These are phyloP conservation scores for Sabuloglossum arenarium DNA, from an alignment of 495 filamentous ascomycete genomes.

Conservation along the genomic window DNA sequence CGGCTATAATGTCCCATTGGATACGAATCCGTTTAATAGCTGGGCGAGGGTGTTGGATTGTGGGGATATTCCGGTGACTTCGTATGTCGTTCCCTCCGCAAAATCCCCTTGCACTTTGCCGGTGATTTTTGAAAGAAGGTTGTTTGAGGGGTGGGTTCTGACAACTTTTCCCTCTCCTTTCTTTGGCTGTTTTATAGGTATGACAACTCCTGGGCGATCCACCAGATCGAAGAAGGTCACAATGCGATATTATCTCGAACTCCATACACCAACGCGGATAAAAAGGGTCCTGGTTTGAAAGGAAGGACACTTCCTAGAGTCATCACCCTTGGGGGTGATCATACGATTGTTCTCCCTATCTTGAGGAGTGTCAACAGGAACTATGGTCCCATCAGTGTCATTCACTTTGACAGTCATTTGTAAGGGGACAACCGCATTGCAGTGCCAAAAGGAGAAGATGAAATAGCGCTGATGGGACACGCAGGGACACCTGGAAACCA, in stretches of 20 bases:
- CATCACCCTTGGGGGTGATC: conserved; percentile 49
- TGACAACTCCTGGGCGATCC: conserved; percentile 55
- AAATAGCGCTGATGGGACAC: background rate
- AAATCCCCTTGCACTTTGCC: conserved; percentile 28
- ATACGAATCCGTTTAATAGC: conserved; percentile 39
- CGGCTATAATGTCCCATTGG: conserved; percentile 18
- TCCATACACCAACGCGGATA: conserved; percentile 18
- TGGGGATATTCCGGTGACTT: conserved; percentile 54
- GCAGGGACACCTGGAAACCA: conserved; percentile 29
- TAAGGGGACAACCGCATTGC: background rate
- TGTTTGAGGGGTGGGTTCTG: too few relatives aligned
- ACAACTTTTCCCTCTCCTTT: background rate
- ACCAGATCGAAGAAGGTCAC: conserved; percentile 49
- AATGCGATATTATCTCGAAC: conserved; percentile 18
- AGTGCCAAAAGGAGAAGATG: background rate
- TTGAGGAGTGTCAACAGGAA: conserved; percentile 42
- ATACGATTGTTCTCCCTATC: conserved; percentile 38
- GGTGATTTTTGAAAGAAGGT: conserved; percentile 14
- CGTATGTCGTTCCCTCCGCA: conserved; percentile 24
- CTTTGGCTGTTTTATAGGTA: background rate
- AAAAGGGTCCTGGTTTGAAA: conserved; percentile 11
- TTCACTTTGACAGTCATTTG: conserved; percentile 57
- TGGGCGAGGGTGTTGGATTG: conserved; percentile 54
- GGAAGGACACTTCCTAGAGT: conserved; percentile 24
- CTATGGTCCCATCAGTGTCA: conserved; percentile 45